Percentiles rank a stretch among this genome's conserved stretches.
These are phyloP conservation scores for Vittaforma corneae DNA, from an alignment of 371 early-diverging fungal species.

Conservation along the genomic window DNA sequence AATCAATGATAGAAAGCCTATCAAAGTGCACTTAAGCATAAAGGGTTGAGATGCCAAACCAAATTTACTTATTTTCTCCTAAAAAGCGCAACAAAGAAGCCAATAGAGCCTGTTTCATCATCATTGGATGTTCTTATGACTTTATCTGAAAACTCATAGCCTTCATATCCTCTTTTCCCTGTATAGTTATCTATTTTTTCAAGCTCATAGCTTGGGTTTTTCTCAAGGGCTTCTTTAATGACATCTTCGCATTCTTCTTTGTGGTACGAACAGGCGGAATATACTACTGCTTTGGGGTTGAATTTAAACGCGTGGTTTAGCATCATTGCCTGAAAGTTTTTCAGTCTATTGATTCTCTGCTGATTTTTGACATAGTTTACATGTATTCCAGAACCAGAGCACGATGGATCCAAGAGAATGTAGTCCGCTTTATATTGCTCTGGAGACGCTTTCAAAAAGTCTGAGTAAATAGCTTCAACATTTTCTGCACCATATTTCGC, in stretches of 20 bases:
- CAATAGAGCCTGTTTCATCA: slow-evolving; percentile 27
- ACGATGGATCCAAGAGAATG: slow-evolving; percentile 86
- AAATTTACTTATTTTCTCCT: slow-evolving; percentile 28
- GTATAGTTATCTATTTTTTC: slow-evolving; percentile 62
- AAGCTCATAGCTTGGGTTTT: slow-evolving; percentile 48
- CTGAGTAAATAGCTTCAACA: slow-evolving; percentile 53
- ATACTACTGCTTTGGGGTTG: slow-evolving; percentile 68
- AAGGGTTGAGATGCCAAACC: background rate
- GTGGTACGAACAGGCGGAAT: slow-evolving; percentile 86
- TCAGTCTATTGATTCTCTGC: slow-evolving; percentile 60
- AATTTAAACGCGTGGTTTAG: slow-evolving; percentile 60
- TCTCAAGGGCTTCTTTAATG: slow-evolving; percentile 60
- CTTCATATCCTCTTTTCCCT: slow-evolving; percentile 15
- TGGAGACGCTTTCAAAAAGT: slow-evolving; percentile 59
- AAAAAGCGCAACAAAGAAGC: slow-evolving; percentile 50
- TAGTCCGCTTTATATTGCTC: slow-evolving; percentile 64
- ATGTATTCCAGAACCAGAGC: slow-evolving; percentile 81
- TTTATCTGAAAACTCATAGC: slow-evolving; percentile 36
- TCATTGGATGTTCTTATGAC: slow-evolving; percentile 42
- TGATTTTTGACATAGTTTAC: slow-evolving; percentile 61
- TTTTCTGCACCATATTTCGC: slow-evolving; percentile 70
- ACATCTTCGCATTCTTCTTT: slow-evolving; percentile 87
- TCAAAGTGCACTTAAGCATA: background rate
- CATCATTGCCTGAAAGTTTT: slow-evolving; percentile 50
- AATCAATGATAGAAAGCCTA: no score